Evolutionary conservation across 108 stramenopile species (phyloP).

Genomic region (Nitzschia sp.): DNA sequence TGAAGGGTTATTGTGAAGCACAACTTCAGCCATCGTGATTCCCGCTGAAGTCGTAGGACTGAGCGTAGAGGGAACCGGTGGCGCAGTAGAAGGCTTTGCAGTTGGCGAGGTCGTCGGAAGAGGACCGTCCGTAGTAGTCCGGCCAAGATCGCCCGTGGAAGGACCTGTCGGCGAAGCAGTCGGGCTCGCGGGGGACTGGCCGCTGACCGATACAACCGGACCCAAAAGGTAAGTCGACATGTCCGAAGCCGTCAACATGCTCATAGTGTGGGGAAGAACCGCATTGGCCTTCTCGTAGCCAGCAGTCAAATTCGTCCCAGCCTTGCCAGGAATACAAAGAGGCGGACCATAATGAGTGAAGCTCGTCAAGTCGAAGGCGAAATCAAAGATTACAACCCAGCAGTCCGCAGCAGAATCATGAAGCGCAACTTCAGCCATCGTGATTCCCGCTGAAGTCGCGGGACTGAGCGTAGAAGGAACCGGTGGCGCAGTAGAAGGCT

Average conservation of each 20-base stretch:
- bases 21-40: slow-evolving; percentile 5
- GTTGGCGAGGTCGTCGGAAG: too few species aligned
- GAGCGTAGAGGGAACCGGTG: too few species aligned
- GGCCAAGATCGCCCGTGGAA: too few species aligned
- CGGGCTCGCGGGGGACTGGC: not conserved
- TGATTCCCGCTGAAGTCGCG: not conserved
- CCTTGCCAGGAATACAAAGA: not conserved
- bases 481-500: not conserved
- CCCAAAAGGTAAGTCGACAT: not conserved
- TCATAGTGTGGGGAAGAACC: not conserved
- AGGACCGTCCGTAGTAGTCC: too few species aligned
- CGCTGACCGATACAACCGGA: not conserved
- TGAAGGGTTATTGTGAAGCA: not conserved
- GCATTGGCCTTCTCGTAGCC: not conserved
- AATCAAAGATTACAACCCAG: not conserved
- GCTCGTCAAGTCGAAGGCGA: slow-evolving; percentile 5
- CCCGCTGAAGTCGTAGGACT: not conserved
- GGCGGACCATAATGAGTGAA: slow-evolving; percentile 2
- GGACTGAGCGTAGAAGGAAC: not conserved
- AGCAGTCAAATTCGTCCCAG: not conserved
- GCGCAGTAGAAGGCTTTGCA: not conserved
- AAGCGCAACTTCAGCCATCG: not conserved
- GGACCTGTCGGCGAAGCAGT: not conserved
- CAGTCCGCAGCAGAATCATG: not conserved
- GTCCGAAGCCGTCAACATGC: not conserved